A percentile compares a stretch with the other conserved stretches of the same genome.
These are phyloP conservation scores for Ophiocordyceps camponoti-floridani DNA, from an alignment of 2,329 filamentous ascomycete species.

Conservation along the genomic window DNA sequence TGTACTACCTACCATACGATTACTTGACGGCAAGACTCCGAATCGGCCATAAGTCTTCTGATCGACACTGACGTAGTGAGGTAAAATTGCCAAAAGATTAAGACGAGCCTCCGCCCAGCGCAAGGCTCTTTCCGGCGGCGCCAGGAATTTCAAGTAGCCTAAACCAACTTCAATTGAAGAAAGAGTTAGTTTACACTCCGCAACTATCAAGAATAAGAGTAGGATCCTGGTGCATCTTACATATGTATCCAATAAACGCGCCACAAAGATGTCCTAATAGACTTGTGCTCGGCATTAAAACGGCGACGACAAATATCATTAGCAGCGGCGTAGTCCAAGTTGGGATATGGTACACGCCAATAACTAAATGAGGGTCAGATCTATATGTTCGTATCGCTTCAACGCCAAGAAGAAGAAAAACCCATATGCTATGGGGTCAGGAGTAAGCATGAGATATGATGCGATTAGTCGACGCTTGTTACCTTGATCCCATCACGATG, in stretches of 20 bases:
- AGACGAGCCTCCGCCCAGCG: slow-evolving; percentile 80
- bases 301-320: slow-evolving; percentile 53
- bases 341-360: slow-evolving; percentile 51
- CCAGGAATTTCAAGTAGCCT: slow-evolving; percentile 76
- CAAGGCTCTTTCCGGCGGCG: slow-evolving; percentile 74
- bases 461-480: neutral
- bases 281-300: slow-evolving; percentile 65
- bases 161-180: slow-evolving; percentile 43
- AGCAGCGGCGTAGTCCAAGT: slow-evolving; percentile 85
- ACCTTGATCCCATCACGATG: slow-evolving; percentile 70
- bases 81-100: slow-evolving; percentile 66
- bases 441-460: neutral
- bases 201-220: neutral
- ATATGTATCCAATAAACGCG: slow-evolving; percentile 68
- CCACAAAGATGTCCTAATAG: slow-evolving; percentile 77
- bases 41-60: slow-evolving; percentile 92
- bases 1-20: slow-evolving; percentile 19
- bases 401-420: slow-evolving; percentile 70
- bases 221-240: slow-evolving; percentile 30
- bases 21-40: slow-evolving; percentile 57
- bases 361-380: slow-evolving; percentile 58
- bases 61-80: slow-evolving; percentile 86
- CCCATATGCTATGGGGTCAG: slow-evolving; percentile 54
- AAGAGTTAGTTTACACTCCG: neutral
- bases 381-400: slow-evolving; percentile 78